Percentiles rank a stretch among this genome's conserved stretches.
These are phyloP conservation scores for Candida gigantensis DNA, from an alignment of 1,139 yeast genomes.

Conservation along the genomic window DNA sequence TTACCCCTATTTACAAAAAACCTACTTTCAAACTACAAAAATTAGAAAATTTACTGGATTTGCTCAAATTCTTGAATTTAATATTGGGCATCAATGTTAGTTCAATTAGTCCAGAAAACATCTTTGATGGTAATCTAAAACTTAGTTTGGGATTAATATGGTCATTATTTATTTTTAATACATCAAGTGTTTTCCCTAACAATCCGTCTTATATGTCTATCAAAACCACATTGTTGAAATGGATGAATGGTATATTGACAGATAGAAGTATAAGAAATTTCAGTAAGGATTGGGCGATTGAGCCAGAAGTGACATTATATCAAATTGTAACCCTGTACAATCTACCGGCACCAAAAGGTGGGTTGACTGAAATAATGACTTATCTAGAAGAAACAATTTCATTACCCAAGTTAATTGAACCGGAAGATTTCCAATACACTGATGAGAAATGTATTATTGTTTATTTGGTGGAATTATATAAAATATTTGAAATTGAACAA, in stretches of 20 bases:
- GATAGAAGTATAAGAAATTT: conserved; percentile 29
- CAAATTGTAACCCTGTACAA: conserved; percentile 26
- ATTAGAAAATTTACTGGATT: conserved; percentile 60
- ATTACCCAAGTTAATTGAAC: conserved; percentile 59
- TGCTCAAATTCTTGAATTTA: conserved; percentile 55
- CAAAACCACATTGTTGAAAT: conserved; percentile 32
- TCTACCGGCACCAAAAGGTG: conserved; percentile 25
- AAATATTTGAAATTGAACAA: conserved; percentile 40
- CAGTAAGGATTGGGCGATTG: conserved; percentile 42
- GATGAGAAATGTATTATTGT: conserved; percentile 70
- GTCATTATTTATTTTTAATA: conserved; percentile 57
- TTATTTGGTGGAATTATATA: conserved; percentile 67
- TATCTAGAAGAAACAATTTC: conserved; percentile 41
- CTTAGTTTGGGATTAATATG: conserved; percentile 66
- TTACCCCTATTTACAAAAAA: conserved; percentile 39
- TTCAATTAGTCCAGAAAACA: conserved; percentile 64
- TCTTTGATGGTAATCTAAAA: conserved; percentile 63
- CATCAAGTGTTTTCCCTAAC: conserved; percentile 34
- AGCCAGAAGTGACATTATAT: conserved; percentile 28
- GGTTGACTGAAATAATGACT: conserved; percentile 22
- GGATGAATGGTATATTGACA: conserved; percentile 31
- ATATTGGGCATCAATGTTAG: conserved; percentile 52
- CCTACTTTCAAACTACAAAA: conserved; percentile 62
- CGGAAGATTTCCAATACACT: conserved; percentile 59
- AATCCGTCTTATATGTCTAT: conserved; percentile 35